phyloP scores from a whole-genome alignment of 495 filamentous ascomycete species.

The Penicillium pulvis region DNA sequence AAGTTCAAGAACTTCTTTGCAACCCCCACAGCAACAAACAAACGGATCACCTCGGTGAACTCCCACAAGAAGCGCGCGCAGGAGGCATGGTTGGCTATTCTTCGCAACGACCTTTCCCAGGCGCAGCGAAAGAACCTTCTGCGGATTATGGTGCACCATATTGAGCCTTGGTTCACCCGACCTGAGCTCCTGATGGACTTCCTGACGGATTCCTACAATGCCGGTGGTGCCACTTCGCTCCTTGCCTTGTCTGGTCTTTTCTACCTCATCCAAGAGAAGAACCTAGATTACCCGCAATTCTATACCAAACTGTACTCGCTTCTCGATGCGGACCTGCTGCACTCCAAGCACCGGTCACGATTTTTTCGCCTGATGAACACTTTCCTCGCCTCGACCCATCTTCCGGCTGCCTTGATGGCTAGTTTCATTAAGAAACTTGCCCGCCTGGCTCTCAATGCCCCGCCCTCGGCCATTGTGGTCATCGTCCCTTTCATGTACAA shows the following conservation, averaged over 20 bases:
- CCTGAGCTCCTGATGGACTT: slow-evolving; percentile 96
- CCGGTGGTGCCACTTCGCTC: slow-evolving; percentile 81
- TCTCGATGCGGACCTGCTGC: slow-evolving; percentile 79
- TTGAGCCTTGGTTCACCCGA: slow-evolving; percentile 84
- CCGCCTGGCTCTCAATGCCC: slow-evolving; percentile 77
- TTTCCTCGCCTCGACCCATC: slow-evolving; percentile 89
- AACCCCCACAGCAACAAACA: slow-evolving; percentile 65
- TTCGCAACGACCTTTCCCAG: slow-evolving; percentile 61
- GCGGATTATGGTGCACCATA: slow-evolving; percentile 67
- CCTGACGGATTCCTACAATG: slow-evolving; percentile 86
- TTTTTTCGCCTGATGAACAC: slow-evolving; percentile 93
- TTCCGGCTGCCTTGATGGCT: slow-evolving; percentile 86
- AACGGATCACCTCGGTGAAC: slow-evolving; percentile 41
- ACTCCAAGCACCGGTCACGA: slow-evolving; percentile 88
- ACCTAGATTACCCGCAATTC: slow-evolving; percentile 95
- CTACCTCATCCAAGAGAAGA: slow-evolving; percentile 88
- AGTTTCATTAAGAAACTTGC: slow-evolving; percentile 94
- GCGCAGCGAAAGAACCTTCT: slow-evolving; percentile 81
- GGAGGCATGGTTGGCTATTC: slow-evolving; percentile 78
- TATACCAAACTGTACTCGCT: slow-evolving; percentile 92
- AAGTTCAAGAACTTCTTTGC: slow-evolving; percentile 70
- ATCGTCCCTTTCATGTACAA: slow-evolving; percentile 96
- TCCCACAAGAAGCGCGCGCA: slow-evolving; percentile 64
- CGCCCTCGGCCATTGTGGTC: slow-evolving; percentile 82
- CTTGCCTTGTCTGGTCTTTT: slow-evolving; percentile 92